Base-by-base conservation (phyloP, 1,139 yeast species). In the Candida tunisiensis region DNA sequence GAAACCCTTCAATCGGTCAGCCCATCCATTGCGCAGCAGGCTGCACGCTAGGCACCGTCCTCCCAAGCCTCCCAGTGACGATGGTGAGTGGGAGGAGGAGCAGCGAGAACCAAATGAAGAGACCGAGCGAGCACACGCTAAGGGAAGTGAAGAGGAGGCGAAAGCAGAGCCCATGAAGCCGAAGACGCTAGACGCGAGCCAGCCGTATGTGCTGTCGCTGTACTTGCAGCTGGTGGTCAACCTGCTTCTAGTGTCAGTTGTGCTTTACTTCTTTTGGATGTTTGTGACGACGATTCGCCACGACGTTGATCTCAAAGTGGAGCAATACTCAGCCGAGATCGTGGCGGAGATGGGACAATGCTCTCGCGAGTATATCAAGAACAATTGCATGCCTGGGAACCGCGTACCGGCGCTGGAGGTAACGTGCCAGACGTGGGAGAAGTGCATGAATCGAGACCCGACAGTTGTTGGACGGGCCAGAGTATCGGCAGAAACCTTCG, bases 391-490 rank as follows among this genome's bases (percentile, higher is more conserved):
- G 34, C 60, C 60, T 3, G 56, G 49, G 1, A 41, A 45, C 34
- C 55, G 65, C 7, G 68, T 66, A 1, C 94, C 93, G 1, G 88
- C 83, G 0, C 50, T 83, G 16, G 83, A 77, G 38, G 51, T 55
- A n/a, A 61, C 69, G 12, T 88, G 98, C 49, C 57, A 64, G 18
- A 57, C 58, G 23, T 80, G 93, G 92, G 74, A 69, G 35, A 65
- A 62, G 34, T 88, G 98, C 49, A 83, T 79, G 93, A 69, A 73
- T 40, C 61, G 82, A 34, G 92, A 85, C 40, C 93, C 94, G 9
- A 66, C 69, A 23, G 57, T 68, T 6, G 68, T 83, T n/a, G 91
- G 88, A 4, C 64, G 69, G 25, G 79, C 91, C 3, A 63, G 68
- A 38, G 67, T 83, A 17, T 68, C 83, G 1, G 93, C 93, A 0